Conservation (phyloP, 495 filamentous ascomycete species). For the Cenococcum geophilum region DNA sequence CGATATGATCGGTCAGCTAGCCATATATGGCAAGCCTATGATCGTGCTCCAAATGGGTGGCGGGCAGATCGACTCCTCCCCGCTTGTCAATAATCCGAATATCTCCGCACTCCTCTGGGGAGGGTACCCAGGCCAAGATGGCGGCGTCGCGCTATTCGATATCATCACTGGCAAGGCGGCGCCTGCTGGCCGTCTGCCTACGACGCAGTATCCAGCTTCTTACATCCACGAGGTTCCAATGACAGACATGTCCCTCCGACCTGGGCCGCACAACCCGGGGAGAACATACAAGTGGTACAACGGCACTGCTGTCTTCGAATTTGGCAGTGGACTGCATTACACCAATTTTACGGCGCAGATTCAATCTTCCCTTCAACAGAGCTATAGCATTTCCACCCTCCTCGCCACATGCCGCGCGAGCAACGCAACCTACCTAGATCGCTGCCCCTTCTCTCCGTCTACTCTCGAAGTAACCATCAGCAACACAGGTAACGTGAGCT, state of each 20-base stretch:
- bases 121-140: slow-evolving; percentile 56
- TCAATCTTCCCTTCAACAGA: slow-evolving; percentile 20
- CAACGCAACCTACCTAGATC: slow-evolving; percentile 31
- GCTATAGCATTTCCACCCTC: slow-evolving; percentile 35
- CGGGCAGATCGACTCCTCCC: slow-evolving; percentile 36
- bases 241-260: slow-evolving; percentile 53
- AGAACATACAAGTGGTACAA: slow-evolving; percentile 61
- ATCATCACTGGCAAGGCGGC: slow-evolving; percentile 49
- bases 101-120: slow-evolving; percentile 53
- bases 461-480: slow-evolving; percentile 41
- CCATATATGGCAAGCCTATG: slow-evolving; percentile 48
- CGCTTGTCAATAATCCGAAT: slow-evolving; percentile 40
- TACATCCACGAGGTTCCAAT: slow-evolving; percentile 51
- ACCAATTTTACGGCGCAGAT: slow-evolving; percentile 44
- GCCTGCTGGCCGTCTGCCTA: slow-evolving; percentile 52
- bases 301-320: slow-evolving; percentile 48
- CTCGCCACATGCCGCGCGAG: slow-evolving; percentile 23
- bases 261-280: slow-evolving; percentile 40
- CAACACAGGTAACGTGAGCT: slow-evolving; percentile 51
- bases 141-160: slow-evolving; percentile 50
- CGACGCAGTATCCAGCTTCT: slow-evolving; percentile 53
- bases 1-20: slow-evolving; percentile 49
- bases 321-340: slow-evolving; percentile 53
- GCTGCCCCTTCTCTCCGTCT: slow-evolving; percentile 39
- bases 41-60: slow-evolving; percentile 54